Base-by-base conservation (phyloP, 2,329 filamentous ascomycete genomes). In the Chalara sp. region DNA sequence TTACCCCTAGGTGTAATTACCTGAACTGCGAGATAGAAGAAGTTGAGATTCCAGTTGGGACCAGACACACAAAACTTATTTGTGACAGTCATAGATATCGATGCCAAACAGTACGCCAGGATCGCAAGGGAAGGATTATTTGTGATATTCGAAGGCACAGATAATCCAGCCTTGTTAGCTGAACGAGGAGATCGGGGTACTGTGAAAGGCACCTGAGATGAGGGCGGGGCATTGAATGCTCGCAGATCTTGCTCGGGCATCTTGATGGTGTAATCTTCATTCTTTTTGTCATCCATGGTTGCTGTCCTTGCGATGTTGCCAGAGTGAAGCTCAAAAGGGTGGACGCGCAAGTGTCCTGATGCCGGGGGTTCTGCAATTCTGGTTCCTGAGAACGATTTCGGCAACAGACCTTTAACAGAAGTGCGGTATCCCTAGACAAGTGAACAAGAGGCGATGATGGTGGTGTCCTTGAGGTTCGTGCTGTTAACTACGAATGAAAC, bases 71-170 rank as follows among this genome's bases (percentile, higher is more conserved):
- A 91, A 69, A 95, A 99, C 78, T 99, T 99, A 75, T 99, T 99
- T 69, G 95, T 93, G n/a, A 96, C 88, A 6, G 93, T 99, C 93
- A 99, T 99, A 69, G 92, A 81, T 67, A 99, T 99, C n/a, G 91
- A 96, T 48, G 92, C 89, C 63, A 87, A 76, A 71, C 93, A 99
- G 76, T 99, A 99, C 46, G 88, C 83, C 58, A 95, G 67, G 62
- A 99, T 87, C 28, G 92, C 90, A 45, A 93, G 68, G 44, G 81
- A 74, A 12, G 90, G 88, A 69, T 83, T 93, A 71, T 90, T 89
- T 63, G 84, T 79, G 56, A 89, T 67, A 47, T 57, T 63, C 31
- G 61, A 59, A 13, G 57, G 47, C n/a, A 53, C 35, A 37, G 35
- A 32, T 37, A 46, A 44, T 28, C 45, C 55, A 33, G 44, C 49